Evolutionary conservation across 805 yeast species (phyloP), one percentile per base, ranked within the genome.

Genomic region (Blastobotrys attinorum): DNA sequence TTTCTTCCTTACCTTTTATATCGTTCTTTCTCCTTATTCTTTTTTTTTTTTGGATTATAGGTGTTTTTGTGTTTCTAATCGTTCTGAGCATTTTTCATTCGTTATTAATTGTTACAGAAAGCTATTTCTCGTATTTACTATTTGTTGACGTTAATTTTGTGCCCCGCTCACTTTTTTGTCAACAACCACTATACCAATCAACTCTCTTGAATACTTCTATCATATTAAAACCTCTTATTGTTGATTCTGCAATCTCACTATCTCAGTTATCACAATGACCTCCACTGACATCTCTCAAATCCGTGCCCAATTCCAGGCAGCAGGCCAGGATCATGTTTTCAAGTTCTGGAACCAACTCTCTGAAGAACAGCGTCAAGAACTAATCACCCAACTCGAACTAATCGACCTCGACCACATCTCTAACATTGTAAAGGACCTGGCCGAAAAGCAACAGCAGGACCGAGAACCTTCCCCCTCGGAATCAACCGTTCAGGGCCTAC

Each of bases 281-380:
- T 22, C 42, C 34, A 27, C 54, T n/a, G 55, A 52, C 40, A 35
- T 43, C 22, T 17, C 47, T 5, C 39, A 41, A 31, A 21, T 52
- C 31, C 40, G 48, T n/a, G 46, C 43, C 18, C 33, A 34, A 25
- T 56, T 61, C 35, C 58, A 59, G 23, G 49, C 46, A 2, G 66
- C 64, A 11, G 64, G 63, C 49, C 72, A 68, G 51, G 66, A 50
- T 44, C 72, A 69, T 29, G 71, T 67, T 6, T 66, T 65, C 50
- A 51, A 54, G 33, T 65, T 63, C 47, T 63, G 58, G 53, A 64
- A 61, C 50, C 18, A 43, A 39, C 63, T 68, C 22, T 33, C 49
- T 22, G 55, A 37, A 4, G 45, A 43, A 3, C 59, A 63, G 39
- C 47, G 55, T 43, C 34, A 43, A 2, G n/a, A 47, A 22, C 51